These are phyloP conservation scores for Funneliformis mosseae DNA, from an alignment of 192 early-diverging fungal species.

Conservation along the genomic window DNA sequence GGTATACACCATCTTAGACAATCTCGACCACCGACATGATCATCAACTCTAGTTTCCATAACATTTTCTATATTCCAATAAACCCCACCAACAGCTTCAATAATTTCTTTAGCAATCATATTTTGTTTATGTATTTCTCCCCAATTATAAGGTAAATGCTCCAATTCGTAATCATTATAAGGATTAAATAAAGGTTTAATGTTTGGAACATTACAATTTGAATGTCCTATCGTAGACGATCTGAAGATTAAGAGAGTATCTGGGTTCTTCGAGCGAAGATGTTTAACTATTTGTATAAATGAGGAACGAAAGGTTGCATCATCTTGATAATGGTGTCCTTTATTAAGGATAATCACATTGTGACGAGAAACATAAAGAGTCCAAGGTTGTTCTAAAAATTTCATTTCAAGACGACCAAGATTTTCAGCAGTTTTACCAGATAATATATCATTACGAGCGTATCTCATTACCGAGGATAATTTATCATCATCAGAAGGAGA, in stretches of 20 bases:
- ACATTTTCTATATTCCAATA: conserved; percentile 52
- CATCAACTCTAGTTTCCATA: conserved; percentile 50
- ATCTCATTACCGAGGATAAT: conserved; percentile 32
- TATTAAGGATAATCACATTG: conserved; percentile 52
- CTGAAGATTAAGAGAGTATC: conserved; percentile 54
- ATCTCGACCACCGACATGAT: conserved; percentile 57
- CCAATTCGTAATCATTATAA: conserved; percentile 39
- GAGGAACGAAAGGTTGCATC: conserved; percentile 44
- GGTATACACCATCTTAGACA: conserved; percentile 60
- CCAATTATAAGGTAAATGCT: conserved; percentile 44
- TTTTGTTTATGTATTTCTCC: conserved; percentile 51
- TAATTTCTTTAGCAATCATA: conserved; percentile 49
- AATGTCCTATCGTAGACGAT: conserved; percentile 50
- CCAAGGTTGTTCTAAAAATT: conserved; percentile 52
- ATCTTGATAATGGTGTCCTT: conserved; percentile 38
- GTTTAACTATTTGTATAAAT: conserved; percentile 39
- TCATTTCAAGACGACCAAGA: conserved; percentile 39
- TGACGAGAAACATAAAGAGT: conserved; percentile 37
- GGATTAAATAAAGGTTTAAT: conserved; percentile 38
- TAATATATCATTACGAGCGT: conserved; percentile 54
- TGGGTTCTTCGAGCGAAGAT: conserved; percentile 41
- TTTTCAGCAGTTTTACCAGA: conserved; percentile 27
- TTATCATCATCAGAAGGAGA: conserved; percentile 8
- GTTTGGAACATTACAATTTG: conserved; percentile 47
- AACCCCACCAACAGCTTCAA: conserved; percentile 55